Evolutionary conservation across 768 basidiomycete genomes (phyloP).

Genomic region (Obba rivulosa): DNA sequence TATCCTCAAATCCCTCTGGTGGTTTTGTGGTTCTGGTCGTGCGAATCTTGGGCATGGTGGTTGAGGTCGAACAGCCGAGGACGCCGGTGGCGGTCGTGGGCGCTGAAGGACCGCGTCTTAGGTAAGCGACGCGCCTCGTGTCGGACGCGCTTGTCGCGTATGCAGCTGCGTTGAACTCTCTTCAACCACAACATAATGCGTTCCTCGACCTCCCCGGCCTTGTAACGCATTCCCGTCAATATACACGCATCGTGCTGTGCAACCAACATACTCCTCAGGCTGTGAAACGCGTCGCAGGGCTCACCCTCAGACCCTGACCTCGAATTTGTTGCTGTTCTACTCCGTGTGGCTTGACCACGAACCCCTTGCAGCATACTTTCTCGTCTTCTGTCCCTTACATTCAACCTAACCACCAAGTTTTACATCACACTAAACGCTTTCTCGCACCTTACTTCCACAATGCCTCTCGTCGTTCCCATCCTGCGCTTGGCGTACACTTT

Average conservation of each 20-base stretch:
- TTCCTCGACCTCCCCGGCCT: constrained; percentile 4
- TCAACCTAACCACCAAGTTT: no score
- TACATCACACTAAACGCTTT: no score
- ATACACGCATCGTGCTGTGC: not conserved
- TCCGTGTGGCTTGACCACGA: no score
- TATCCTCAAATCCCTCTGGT: constrained; percentile 94
- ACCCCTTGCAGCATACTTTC: no score
- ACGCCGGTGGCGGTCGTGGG: constrained; percentile 6
- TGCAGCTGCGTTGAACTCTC: constrained; percentile 8
- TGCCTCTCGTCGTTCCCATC: constrained; percentile 64
- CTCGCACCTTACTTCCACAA: constrained; percentile 22
- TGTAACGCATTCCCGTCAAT: not conserved
- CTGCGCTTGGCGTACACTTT: constrained; percentile 70
- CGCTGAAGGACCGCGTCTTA: not conserved
- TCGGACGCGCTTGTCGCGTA: constrained; percentile 12
- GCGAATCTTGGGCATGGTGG: constrained; percentile 84
- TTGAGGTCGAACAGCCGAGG: constrained; percentile 3
- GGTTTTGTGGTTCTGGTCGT: constrained; percentile 91
- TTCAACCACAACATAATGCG: constrained; percentile 3
- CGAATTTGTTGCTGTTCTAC: no score
- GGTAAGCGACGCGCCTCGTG: constrained; percentile 6
- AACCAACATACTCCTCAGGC: no score
- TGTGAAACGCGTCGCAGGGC: no score
- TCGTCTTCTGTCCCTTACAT: no score
- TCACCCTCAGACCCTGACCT: constrained; percentile 1